Conservation (phyloP, 495 filamentous ascomycete genomes). For the Xylaria castorea region DNA sequence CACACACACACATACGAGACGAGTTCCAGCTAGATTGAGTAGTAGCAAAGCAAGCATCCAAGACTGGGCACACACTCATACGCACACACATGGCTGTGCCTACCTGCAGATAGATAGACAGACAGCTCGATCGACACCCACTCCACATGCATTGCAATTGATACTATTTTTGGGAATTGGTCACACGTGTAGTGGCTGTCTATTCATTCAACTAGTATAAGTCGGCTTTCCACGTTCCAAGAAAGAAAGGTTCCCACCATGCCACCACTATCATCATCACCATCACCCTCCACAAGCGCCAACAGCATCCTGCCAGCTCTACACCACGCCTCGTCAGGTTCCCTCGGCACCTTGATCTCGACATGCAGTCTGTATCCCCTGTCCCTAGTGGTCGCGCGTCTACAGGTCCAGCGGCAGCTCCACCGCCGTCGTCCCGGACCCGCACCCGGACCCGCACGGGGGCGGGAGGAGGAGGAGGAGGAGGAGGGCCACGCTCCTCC, state of each 20-base stretch:
- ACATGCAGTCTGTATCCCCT: constrained; percentile 84
- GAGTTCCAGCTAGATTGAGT: neutral
- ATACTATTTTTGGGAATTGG: neutral
- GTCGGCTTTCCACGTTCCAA: neutral
- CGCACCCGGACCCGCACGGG: neutral
- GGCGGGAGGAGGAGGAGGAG: neutral
- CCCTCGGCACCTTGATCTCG: constrained; percentile 78
- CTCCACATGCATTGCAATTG: neutral
- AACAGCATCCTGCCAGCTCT: constrained; percentile 73
- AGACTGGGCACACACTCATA: neutral
- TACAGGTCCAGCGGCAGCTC: constrained; percentile 79
- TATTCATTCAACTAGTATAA: constrained; percentile 8
- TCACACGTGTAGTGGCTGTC: neutral
- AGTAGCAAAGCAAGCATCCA: neutral
- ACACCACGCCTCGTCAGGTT: constrained; percentile 86
- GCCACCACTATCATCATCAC: constrained; percentile 9
- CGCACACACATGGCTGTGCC: neutral
- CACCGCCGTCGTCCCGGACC: constrained; percentile 31
- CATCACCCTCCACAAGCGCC: constrained; percentile 4
- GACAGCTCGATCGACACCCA: constrained; percentile 9
- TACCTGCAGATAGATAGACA: neutral
- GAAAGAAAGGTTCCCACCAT: neutral
- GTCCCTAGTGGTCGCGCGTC: constrained; percentile 81
- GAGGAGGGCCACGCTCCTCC: neutral
- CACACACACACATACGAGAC: neutral